A percentile compares a stretch with the other conserved stretches of the same genome.
These are phyloP conservation scores for Tilletia setariae DNA, from an alignment of 1,284 basidiomycete genomes.

Conservation along the genomic window DNA sequence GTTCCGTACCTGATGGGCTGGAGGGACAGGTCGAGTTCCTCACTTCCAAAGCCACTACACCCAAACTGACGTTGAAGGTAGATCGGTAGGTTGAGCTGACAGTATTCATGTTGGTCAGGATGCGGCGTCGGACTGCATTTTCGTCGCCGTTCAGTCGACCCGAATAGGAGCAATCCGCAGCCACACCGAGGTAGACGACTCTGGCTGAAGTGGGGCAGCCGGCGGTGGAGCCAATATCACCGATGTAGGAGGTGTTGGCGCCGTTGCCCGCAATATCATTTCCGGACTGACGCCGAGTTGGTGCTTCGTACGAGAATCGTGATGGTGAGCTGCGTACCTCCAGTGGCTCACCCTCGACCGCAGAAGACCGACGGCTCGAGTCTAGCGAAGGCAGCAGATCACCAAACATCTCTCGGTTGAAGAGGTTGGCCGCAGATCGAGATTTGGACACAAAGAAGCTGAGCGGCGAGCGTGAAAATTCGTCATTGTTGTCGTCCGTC, in stretches of 20 bases:
- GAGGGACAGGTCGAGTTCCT: slow-evolving; percentile 57
- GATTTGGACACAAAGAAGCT: slow-evolving; percentile 38
- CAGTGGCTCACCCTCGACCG: slow-evolving; percentile 10
- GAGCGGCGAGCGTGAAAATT: slow-evolving; percentile 29
- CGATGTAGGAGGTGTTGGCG: slow-evolving; percentile 20
- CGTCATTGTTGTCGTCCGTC: slow-evolving; percentile 35
- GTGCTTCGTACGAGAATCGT: slow-evolving; percentile 17
- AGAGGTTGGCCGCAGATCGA: slow-evolving; percentile 17
- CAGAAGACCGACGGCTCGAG: not conserved
- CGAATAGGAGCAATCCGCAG: slow-evolving; percentile 77
- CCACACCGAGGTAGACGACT: slow-evolving; percentile 80
- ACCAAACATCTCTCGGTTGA: not conserved
- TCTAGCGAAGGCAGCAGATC: not conserved
- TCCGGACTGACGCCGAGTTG: slow-evolving; percentile 27
- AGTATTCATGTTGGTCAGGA: slow-evolving; percentile 71
- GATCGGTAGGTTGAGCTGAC: slow-evolving; percentile 70
- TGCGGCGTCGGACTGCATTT: slow-evolving; percentile 65
- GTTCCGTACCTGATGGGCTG: slow-evolving; percentile 55
- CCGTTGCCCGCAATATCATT: slow-evolving; percentile 21
- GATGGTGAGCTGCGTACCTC: not conserved
- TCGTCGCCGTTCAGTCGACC: slow-evolving; percentile 28
- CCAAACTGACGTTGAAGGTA: slow-evolving; percentile 81
- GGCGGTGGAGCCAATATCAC: slow-evolving; percentile 57
- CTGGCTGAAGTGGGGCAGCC: slow-evolving; percentile 74
- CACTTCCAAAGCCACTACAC: slow-evolving; percentile 75